phyloP scores from a whole-genome alignment of 2,329 filamentous ascomycete genomes.

The Raffaelea albimanens region DNA sequence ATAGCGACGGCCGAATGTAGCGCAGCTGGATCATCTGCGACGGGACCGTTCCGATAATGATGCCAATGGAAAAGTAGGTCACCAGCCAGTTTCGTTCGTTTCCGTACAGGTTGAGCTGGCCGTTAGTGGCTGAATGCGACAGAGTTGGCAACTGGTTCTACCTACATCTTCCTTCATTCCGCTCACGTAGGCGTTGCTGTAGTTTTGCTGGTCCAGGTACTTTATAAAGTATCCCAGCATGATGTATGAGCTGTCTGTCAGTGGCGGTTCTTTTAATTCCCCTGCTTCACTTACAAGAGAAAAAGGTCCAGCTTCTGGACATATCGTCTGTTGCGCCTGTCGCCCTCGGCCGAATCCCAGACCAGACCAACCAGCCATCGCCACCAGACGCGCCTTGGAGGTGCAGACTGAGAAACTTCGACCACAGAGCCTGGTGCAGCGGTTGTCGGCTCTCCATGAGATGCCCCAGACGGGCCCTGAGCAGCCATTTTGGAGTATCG shows the following conservation, averaged over 20 bases:
- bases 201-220: slow-evolving; percentile 29
- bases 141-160: neutral
- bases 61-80: slow-evolving; percentile 36
- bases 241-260: slow-evolving; percentile 10
- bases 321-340: slow-evolving; percentile 8
- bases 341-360: slow-evolving; percentile 12
- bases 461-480: neutral
- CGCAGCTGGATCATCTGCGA: slow-evolving; percentile 41
- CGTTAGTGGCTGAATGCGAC: neutral
- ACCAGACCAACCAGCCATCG: slow-evolving; percentile 5
- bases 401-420: neutral
- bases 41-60: slow-evolving; percentile 48
- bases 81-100: slow-evolving; percentile 29
- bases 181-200: slow-evolving; percentile 26
- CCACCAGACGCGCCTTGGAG: slow-evolving; percentile 3
- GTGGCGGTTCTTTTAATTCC: too few species aligned
- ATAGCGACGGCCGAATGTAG: slow-evolving; percentile 18
- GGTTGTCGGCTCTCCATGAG: neutral
- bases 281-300: slow-evolving; percentile 6
- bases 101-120: slow-evolving; percentile 22
- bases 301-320: slow-evolving; percentile 9
- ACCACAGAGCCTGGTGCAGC: neutral
- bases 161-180: slow-evolving; percentile 29
- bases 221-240: slow-evolving; percentile 48
- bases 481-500: neutral